Percentiles rank a stretch among this genome's conserved stretches.
Evolutionary conservation across 2,329 filamentous ascomycete species (phyloP).

Genomic region (Zymoseptoria crescenta): DNA sequence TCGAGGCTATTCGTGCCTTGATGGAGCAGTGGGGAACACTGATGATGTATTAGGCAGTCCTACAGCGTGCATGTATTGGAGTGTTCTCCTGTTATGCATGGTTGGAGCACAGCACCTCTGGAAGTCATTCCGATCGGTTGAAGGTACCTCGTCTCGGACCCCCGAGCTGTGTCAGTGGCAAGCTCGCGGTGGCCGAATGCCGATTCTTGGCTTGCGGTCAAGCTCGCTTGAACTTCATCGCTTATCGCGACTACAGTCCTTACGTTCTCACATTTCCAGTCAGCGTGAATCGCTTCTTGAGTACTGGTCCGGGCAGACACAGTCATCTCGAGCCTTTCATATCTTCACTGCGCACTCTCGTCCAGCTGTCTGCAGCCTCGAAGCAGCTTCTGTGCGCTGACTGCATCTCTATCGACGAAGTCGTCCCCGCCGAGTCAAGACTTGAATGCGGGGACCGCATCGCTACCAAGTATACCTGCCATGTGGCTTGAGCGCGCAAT

Average conservation of each 20-base stretch:
- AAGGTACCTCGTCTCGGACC: background rate
- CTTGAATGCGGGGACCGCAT: background rate
- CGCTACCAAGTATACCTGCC: background rate
- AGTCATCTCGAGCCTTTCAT: too few relatives aligned
- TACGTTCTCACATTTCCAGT: too few relatives aligned
- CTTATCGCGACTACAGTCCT: background rate
- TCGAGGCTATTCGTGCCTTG: slow-evolving; percentile 82
- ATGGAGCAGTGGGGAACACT: background rate
- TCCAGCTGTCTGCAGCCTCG: too few relatives aligned
- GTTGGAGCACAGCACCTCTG: too few relatives aligned
- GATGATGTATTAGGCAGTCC: background rate
- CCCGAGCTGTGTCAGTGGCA: background rate
- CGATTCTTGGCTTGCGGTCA: background rate
- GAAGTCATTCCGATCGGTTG: too few relatives aligned
- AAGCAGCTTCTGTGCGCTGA: too few relatives aligned
- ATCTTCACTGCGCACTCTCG: too few relatives aligned
- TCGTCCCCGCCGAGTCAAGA: background rate
- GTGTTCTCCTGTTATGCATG: background rate
- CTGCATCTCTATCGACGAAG: too few relatives aligned
- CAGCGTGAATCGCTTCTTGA: too few relatives aligned
- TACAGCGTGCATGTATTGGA: background rate
- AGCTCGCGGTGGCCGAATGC: background rate
- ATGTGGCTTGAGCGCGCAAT: background rate
- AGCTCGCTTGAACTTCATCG: background rate
- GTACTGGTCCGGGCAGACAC: too few relatives aligned